These are phyloP conservation scores for Ambispora gerdemannii DNA, from an alignment of 192 early-diverging fungal species.

Conservation along the genomic window DNA sequence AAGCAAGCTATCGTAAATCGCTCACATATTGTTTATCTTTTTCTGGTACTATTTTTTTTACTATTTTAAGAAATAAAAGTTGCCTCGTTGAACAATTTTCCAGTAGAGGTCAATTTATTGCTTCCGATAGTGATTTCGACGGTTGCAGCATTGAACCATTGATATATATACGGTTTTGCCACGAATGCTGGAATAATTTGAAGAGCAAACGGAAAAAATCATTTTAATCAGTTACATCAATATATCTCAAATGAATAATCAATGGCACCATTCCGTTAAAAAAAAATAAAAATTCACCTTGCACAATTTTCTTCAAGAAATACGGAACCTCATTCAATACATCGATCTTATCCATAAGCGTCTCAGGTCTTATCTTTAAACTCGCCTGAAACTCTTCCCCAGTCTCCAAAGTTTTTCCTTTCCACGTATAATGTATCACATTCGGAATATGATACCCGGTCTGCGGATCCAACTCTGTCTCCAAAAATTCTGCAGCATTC, in stretches of 20 bases:
- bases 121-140: constrained; percentile 75
- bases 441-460: constrained; percentile 84
- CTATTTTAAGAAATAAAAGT: constrained; percentile 59
- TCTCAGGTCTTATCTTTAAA: constrained; percentile 59
- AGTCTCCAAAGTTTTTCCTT: constrained; percentile 73
- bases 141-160: constrained; percentile 79
- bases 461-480: constrained; percentile 64
- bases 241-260: too few species aligned
- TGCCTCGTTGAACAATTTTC: constrained; percentile 79
- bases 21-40: too few species aligned
- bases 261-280: background rate
- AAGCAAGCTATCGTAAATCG: background rate
- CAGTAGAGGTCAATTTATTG: constrained; percentile 54
- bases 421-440: constrained; percentile 67
- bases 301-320: constrained; percentile 83
- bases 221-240: background rate
- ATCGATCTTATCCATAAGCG: constrained; percentile 82
- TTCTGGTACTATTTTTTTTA: too few species aligned
- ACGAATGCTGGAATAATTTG: constrained; percentile 59
- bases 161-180: constrained; percentile 90
- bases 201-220: background rate
- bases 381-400: constrained; percentile 60
- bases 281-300: constrained; percentile 35
- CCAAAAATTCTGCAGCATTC: constrained; percentile 64
- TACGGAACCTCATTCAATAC: constrained; percentile 88